A percentile compares a stretch with the other conserved stretches of the same genome.
phyloP scores from a whole-genome alignment of 495 filamentous ascomycete genomes.

The Penicillium longicatenatum region DNA sequence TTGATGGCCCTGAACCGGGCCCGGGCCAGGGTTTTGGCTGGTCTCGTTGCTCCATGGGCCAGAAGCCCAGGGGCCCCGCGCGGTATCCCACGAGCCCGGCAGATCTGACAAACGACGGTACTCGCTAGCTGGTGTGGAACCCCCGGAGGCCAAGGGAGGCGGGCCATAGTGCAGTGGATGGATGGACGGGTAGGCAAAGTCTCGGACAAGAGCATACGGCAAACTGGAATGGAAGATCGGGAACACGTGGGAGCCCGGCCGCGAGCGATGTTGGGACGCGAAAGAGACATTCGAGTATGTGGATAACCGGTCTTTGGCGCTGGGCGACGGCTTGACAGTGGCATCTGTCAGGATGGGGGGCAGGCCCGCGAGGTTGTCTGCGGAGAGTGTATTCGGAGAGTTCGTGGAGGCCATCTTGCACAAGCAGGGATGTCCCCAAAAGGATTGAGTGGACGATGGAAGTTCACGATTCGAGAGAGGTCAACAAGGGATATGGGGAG shows the following conservation, averaged over 20 bases:
- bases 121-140: slow-evolving; percentile 86
- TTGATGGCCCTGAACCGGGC: slow-evolving; percentile 42
- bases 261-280: slow-evolving; percentile 58
- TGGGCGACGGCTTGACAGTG: slow-evolving; percentile 56
- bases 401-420: slow-evolving; percentile 62
- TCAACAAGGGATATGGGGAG: slow-evolving; percentile 23
- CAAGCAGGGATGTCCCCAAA: slow-evolving; percentile 9
- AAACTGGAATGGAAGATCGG: slow-evolving; percentile 85
- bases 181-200: slow-evolving; percentile 85
- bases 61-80: slow-evolving; percentile 53
- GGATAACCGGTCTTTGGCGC: slow-evolving; percentile 73
- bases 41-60: slow-evolving; percentile 50
- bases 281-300: slow-evolving; percentile 64
- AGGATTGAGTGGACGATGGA: slow-evolving; percentile 17
- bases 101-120: slow-evolving; percentile 79
- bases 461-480: slow-evolving; percentile 21
- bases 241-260: slow-evolving; percentile 76
- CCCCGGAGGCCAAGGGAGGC: slow-evolving; percentile 71
- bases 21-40: slow-evolving; percentile 30
- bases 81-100: slow-evolving; percentile 59
- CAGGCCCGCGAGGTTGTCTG: slow-evolving; percentile 44
- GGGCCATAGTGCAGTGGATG: slow-evolving; percentile 95
- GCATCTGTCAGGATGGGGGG: slow-evolving; percentile 43
- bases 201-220: slow-evolving; percentile 85
- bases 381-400: slow-evolving; percentile 40